Conservation (phyloP, 2,329 filamentous ascomycete species). For the Colletotrichum eremochloae region DNA sequence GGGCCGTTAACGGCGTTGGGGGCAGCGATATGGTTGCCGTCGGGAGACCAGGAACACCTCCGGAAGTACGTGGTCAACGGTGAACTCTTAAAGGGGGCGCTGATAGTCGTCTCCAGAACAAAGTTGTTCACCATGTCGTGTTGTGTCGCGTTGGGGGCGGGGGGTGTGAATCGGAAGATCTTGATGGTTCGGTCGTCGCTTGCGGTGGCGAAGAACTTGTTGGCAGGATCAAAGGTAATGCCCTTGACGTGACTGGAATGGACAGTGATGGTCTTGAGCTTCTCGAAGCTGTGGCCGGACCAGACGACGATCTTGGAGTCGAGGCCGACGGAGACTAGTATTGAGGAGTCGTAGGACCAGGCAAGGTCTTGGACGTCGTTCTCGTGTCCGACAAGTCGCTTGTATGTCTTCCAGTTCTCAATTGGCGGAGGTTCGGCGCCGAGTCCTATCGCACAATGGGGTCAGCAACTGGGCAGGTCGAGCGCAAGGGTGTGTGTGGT, state of each 20-base stretch:
- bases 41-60: constrained; percentile 96
- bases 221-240: constrained; percentile 97
- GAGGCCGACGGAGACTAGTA: constrained; percentile 93
- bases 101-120: constrained; percentile 91
- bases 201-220: constrained; percentile 98
- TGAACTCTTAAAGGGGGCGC: constrained; percentile 87
- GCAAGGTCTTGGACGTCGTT: constrained; percentile 98
- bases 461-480: constrained; percentile 1
- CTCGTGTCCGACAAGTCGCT: constrained; percentile 94
- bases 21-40: constrained; percentile 96
- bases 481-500: background rate
- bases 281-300: constrained; percentile 98
- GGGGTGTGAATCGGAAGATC: constrained; percentile 94
- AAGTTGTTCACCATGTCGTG: constrained; percentile 99
- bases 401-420: constrained; percentile 98
- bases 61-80: constrained; percentile 97
- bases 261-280: constrained; percentile 91
- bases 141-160: constrained; percentile 89
- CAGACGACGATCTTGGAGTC: constrained; percentile 99
- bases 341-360: constrained; percentile 96
- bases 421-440: constrained; percentile 82
- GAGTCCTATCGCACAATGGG: constrained; percentile 39
- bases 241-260: constrained; percentile 99
- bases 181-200: constrained; percentile 98
- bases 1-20: constrained; percentile 98